These are phyloP conservation scores for Colletotrichum chrysophilum DNA, from an alignment of 2,329 filamentous ascomycete species.

Conservation along the genomic window DNA sequence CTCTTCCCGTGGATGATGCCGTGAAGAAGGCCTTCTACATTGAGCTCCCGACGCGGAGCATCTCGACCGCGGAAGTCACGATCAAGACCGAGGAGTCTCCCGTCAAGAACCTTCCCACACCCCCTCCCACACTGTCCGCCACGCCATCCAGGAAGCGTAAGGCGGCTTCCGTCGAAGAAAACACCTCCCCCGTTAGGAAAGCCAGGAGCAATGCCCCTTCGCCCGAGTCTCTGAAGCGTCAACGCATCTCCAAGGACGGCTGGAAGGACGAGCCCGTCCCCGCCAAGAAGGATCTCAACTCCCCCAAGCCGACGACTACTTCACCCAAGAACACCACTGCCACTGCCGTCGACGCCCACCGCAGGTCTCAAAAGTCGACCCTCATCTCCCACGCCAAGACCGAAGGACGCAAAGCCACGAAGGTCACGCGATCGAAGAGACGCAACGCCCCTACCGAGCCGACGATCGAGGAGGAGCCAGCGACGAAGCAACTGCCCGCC, in stretches of 20 bases:
- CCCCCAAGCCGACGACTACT: not conserved
- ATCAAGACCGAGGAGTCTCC: constrained; percentile 8
- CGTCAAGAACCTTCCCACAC: not conserved
- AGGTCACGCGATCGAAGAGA: constrained; percentile 21
- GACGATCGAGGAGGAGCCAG: constrained; percentile 31
- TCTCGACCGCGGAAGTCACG: not conserved
- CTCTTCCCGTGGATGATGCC: not conserved
- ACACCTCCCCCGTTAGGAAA: not conserved
- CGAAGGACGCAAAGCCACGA: constrained; percentile 29
- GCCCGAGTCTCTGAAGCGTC: constrained; percentile 12
- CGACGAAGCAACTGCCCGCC: constrained; percentile 44
- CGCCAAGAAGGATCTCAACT: constrained; percentile 14
- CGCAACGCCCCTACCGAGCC: constrained; percentile 2
- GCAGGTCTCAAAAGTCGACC: constrained; percentile 31
- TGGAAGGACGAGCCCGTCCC: constrained; percentile 18
- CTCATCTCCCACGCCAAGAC: constrained; percentile 31
- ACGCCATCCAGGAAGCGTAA: constrained; percentile 21
- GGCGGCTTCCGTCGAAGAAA: constrained; percentile 6
- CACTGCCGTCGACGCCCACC: constrained; percentile 1
- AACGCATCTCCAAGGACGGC: constrained; percentile 3
- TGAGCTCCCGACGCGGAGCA: constrained; percentile 3
- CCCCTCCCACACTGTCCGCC: not conserved
- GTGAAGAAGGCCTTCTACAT: constrained; percentile 20
- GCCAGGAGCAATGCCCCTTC: not conserved
- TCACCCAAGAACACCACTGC: not conserved